A percentile compares a stretch with the other conserved stretches of the same genome.
Conservation (phyloP, 2,329 filamentous ascomycete genomes). For the Paecilomyces sp. region DNA sequence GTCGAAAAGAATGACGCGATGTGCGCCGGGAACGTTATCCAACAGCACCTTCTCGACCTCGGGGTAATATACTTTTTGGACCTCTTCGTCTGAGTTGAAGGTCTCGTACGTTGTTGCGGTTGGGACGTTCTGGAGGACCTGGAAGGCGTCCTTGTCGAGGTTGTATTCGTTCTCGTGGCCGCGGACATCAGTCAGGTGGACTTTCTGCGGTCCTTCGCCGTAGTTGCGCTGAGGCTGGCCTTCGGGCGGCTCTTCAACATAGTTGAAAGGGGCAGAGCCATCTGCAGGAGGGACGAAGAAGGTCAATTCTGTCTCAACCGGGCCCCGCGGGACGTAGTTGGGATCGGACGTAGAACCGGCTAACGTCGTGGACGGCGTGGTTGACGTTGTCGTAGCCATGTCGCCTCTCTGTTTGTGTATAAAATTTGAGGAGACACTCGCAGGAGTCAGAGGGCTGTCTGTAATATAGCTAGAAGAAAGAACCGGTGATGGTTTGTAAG, state of each 20-base stretch:
- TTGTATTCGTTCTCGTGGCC: constrained; percentile 59
- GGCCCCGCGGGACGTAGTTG: constrained; percentile 48
- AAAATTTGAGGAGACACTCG: neutral
- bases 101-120: constrained; percentile 47
- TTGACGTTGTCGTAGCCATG: constrained; percentile 6
- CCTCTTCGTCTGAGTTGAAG: constrained; percentile 61
- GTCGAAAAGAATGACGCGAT: constrained; percentile 70
- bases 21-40: constrained; percentile 57
- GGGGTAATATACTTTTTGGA: constrained; percentile 71
- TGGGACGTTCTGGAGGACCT: constrained; percentile 52
- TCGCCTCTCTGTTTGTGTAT: neutral
- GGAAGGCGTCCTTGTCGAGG: constrained; percentile 70
- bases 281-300: constrained; percentile 59
- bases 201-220: constrained; percentile 40
- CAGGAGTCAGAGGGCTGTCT: neutral
- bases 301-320: constrained; percentile 55
- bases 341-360: constrained; percentile 20
- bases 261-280: constrained; percentile 55
- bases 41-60: constrained; percentile 71
- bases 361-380: constrained; percentile 14
- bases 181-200: constrained; percentile 65
- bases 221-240: constrained; percentile 63
- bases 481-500: neutral
- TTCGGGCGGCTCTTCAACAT: constrained; percentile 56
- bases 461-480: neutral